Base-by-base conservation (phyloP, 768 basidiomycete species). In the Podaxis sp. region DNA sequence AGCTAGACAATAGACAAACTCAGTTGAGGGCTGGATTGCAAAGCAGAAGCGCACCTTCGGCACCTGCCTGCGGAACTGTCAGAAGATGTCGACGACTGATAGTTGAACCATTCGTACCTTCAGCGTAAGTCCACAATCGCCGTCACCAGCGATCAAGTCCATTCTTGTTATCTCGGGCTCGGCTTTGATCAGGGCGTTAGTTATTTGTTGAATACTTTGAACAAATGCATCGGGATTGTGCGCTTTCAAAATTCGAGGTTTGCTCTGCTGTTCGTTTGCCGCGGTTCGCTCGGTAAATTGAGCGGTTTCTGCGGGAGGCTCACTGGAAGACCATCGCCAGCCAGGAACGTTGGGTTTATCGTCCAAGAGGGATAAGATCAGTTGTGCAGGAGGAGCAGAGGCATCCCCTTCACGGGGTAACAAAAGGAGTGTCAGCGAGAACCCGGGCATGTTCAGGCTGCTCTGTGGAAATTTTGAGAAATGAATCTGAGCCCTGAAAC, bases 121-220 rank as follows among this genome's bases (percentile, higher is more conserved):
- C 38, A 85, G 73, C 8, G 82, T 83, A 9, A 83, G 74, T 11
- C 83, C 83, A 61, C 82, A 83, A 66, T 85, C 83, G 4, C 96
- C 96, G 70, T 98, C 96, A 27, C 96, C 96, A 2, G 93, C 91
- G 57, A 98, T 89, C 61, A 84, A 88, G 72, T 99, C 96, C 86
- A 93, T 90, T 19, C 82, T 76, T 13, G 96, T 98, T 64, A 99
- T 94, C 66, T 95, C 94, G 1, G 90, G 86, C 72, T 98, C 96
- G 7, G 89, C 90, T 7, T 75, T 75, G 63, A 94, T 83, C 64
- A 98, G 75, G 1, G 85, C 86, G 19, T 83, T 71, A 64, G 88
- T 89, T 1, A 88, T 89, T 22, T 78, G 77, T 67, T 79, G 75
- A 36, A 96, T 75, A 17, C 82, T 82, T 2, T 69, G 70, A 47